Percentiles rank a stretch among this genome's conserved stretches.
Conservation (phyloP, 345 rosid species). For the Camelina laxa region DNA sequence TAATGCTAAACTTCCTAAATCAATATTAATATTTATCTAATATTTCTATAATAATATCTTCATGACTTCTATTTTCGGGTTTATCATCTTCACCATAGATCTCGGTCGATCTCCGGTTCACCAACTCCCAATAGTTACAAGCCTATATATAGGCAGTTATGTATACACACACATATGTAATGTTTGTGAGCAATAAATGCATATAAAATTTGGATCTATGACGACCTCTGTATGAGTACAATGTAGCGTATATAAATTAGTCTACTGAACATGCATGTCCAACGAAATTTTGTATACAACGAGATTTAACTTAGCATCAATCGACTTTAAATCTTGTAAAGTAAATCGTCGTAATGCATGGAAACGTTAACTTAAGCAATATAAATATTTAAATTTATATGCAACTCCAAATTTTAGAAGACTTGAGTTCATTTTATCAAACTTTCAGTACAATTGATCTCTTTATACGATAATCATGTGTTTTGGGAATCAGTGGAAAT, state of each 20-base stretch:
- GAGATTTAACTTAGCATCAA: slow-evolving; percentile 2
- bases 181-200: slow-evolving; percentile 30
- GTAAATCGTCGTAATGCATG: neutral
- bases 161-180: slow-evolving; percentile 16
- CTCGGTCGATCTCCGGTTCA: too few species aligned
- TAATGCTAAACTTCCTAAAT: too few species aligned
- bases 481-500: too few species aligned
- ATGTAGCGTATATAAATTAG: slow-evolving; percentile 7
- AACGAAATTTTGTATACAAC: slow-evolving; percentile 1
- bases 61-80: too few species aligned
- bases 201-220: neutral
- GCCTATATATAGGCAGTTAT: slow-evolving; percentile 28
- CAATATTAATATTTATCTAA: too few species aligned
- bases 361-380: neutral
- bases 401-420: neutral
- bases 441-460: too few species aligned
- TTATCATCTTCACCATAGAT: too few species aligned
- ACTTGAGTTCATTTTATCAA: neutral
- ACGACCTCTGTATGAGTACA: slow-evolving; percentile 9
- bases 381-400: too few species aligned
- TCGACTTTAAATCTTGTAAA: neutral
- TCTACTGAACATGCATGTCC: slow-evolving; percentile 19
- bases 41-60: too few species aligned
- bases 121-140: too few species aligned
- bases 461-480: too few species aligned